phyloP scores from a whole-genome alignment of 1,284 basidiomycete species.

The Fomitopsis betulina region DNA sequence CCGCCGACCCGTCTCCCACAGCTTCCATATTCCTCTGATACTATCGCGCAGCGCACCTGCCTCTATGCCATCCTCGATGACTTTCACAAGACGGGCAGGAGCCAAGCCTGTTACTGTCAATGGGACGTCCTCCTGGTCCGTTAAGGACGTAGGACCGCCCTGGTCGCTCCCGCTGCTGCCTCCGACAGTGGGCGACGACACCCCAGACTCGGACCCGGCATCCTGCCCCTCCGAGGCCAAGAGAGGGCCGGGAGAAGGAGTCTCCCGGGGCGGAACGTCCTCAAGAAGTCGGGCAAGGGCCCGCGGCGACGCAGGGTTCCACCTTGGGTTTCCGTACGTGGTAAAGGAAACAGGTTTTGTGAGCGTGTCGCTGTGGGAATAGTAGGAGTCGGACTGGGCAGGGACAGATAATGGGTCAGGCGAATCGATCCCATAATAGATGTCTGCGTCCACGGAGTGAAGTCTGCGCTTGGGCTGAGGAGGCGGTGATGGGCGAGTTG shows the following conservation, averaged over 20 bases:
- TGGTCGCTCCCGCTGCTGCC: constrained; percentile 22
- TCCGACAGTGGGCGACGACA: constrained; percentile 19
- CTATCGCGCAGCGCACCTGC: constrained; percentile 31
- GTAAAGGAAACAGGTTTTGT: constrained; percentile 19
- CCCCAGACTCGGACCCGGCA: constrained; percentile 10
- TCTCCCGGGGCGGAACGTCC: constrained; percentile 24
- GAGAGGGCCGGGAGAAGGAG: constrained; percentile 16
- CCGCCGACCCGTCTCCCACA: constrained; percentile 40
- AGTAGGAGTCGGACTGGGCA: constrained; percentile 14
- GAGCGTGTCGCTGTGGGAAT: constrained; percentile 21
- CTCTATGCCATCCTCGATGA: constrained; percentile 11
- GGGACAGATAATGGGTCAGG: constrained; percentile 20
- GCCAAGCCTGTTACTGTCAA: neutral
- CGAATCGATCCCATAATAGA: constrained; percentile 8
- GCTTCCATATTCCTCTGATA: constrained; percentile 44
- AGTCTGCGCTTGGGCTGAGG: constrained; percentile 26
- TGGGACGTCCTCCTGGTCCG: constrained; percentile 2
- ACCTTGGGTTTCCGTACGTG: constrained; percentile 15
- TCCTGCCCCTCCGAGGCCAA: constrained; percentile 8
- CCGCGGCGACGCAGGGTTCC: constrained; percentile 30
- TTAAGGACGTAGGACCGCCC: constrained; percentile 1
- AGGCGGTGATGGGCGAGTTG: constrained; percentile 35
- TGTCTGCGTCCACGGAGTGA: constrained; percentile 12
- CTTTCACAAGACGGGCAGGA: too few relatives aligned
- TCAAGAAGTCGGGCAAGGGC: constrained; percentile 24